Evolutionary conservation across 192 early-diverging fungal species (phyloP), one percentile per base, ranked within the genome.

Genomic region (Coemansia sp.): DNA sequence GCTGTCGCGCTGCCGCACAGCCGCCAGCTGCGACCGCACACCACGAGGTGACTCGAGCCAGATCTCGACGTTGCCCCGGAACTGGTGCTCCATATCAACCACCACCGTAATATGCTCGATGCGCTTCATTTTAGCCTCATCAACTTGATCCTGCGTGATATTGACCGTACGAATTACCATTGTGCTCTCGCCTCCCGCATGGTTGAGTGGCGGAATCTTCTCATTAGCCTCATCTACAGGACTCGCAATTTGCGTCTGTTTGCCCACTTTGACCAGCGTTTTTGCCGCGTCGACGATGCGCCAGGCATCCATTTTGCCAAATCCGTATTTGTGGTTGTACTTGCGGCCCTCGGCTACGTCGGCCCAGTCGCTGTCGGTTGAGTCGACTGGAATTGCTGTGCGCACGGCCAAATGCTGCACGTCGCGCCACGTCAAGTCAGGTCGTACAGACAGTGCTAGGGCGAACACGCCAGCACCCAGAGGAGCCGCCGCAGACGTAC

Each of bases 401-500:
- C 86, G 77, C 12, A 98, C 86, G 23, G 88, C 84, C 12, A 99
- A 75, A 39, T 94, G 89, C 78, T 99, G 97, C 24, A 95, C 71
- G 63, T 98, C 95, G 21, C 97, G 81, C 97, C 97, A 99, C 37
- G 84, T 88, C 47, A 99, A 84, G 55, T 99, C 97, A n/a, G 97
- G 93, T 2, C 95, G 87, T 3, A 88, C 70, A 8, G 86, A 86
- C 24, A 98, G 72, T 0, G 90, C 94, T 11, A 98, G 84, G 4
- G 95, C 92, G 74, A 92, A 89, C 23, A 97, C 85, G 24, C 95
- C 97, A 0, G 95, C 88, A 4, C 88, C 95, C 37, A 99, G 69
- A 3, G 97, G 95, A 0, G 97, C 97, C 5, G 97, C 95, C 5
- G 95, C 97, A 12, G 93, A 94, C 9, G 97, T 99, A 3, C 97